These are phyloP conservation scores for Pseudozyma flocculosa DNA, from an alignment of 1,284 basidiomycete species.

Conservation along the genomic window DNA sequence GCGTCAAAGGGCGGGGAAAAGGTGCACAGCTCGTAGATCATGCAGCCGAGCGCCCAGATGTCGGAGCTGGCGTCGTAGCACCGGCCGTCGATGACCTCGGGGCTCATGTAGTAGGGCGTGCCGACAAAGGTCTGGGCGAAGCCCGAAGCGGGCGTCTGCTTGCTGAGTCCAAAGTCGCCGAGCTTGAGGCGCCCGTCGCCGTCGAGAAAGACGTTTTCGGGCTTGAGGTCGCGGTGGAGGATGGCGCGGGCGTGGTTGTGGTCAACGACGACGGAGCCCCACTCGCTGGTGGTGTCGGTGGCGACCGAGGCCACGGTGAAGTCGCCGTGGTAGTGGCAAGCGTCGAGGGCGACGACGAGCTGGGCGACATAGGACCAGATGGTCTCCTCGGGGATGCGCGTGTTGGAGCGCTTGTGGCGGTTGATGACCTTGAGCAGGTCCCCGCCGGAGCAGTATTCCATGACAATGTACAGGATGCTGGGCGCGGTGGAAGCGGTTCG, in stretches of 20 bases:
- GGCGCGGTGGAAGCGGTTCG: too few species aligned
- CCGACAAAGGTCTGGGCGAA: constrained; percentile 60
- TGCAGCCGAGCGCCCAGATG: constrained; percentile 45
- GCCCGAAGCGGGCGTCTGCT: constrained; percentile 23
- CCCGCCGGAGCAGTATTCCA: constrained; percentile 82
- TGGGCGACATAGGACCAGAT: constrained; percentile 95
- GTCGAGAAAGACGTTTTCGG: constrained; percentile 46
- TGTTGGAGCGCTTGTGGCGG: constrained; percentile 62
- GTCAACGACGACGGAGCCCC: too few species aligned
- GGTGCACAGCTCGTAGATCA: constrained; percentile 44
- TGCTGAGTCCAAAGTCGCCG: constrained; percentile 60
- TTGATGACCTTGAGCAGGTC: constrained; percentile 85
- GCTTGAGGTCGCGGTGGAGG: constrained; percentile 46
- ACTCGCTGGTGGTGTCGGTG: too few species aligned
- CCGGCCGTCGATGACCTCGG: constrained; percentile 59
- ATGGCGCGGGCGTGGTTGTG: constrained; percentile 9
- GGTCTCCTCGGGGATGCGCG: constrained; percentile 75
- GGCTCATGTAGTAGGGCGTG: constrained; percentile 52
- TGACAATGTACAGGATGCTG: constrained; percentile 29
- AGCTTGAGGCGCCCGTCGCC: constrained; percentile 29
- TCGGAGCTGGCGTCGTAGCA: constrained; percentile 46
- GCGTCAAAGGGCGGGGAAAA: constrained; percentile 45
- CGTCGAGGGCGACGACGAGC: constrained; percentile 81
- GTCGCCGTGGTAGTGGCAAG: constrained; percentile 69
- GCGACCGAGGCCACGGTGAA: too few species aligned